Percentiles rank a stretch among this genome's conserved stretches.
phyloP scores from a whole-genome alignment of 495 filamentous ascomycete species.

The Aspergillus bertholletiae region DNA sequence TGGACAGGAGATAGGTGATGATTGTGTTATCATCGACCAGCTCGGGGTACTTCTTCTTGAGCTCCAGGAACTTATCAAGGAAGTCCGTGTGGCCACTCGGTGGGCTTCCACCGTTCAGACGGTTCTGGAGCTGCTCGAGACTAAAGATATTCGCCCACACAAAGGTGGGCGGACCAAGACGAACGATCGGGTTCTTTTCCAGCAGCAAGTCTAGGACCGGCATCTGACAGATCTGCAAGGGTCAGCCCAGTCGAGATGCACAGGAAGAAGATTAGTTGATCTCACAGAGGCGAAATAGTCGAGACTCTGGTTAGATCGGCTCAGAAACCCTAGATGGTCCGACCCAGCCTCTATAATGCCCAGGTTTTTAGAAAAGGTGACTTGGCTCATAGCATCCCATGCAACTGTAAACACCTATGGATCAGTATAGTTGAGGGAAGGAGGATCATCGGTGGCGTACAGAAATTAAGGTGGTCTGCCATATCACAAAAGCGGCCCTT shows the following conservation, averaged over 20 bases:
- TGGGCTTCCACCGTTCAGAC: neutral
- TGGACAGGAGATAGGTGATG: conserved; percentile 23
- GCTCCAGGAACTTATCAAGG: neutral
- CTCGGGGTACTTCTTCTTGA: neutral
- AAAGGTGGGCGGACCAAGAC: conserved; percentile 21
- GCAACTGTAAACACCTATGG: conserved; percentile 23
- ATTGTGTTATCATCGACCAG: conserved; percentile 13
- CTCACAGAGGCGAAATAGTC: conserved; percentile 33
- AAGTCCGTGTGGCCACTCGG: neutral
- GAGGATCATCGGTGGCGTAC: neutral
- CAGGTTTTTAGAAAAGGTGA: conserved; percentile 29
- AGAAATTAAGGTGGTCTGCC: conserved; percentile 17
- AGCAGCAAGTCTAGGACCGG: conserved; percentile 17
- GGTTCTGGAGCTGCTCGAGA: conserved; percentile 17
- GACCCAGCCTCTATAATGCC: conserved; percentile 7
- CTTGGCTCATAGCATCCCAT: conserved; percentile 33
- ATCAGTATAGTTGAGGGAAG: neutral
- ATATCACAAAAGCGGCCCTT: neutral
- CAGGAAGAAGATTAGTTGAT: neutral
- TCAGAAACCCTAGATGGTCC: neutral
- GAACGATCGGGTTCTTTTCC: conserved; percentile 23
- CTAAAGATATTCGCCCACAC: conserved; percentile 24
- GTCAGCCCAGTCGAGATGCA: neutral
- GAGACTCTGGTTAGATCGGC: conserved; percentile 19
- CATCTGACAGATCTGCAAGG: conserved; percentile 19